Percentiles rank a stretch among this genome's conserved stretches.
Evolutionary conservation across 164 flowering plant species (phyloP).

Genomic region (Paratinospora sagittata): DNA sequence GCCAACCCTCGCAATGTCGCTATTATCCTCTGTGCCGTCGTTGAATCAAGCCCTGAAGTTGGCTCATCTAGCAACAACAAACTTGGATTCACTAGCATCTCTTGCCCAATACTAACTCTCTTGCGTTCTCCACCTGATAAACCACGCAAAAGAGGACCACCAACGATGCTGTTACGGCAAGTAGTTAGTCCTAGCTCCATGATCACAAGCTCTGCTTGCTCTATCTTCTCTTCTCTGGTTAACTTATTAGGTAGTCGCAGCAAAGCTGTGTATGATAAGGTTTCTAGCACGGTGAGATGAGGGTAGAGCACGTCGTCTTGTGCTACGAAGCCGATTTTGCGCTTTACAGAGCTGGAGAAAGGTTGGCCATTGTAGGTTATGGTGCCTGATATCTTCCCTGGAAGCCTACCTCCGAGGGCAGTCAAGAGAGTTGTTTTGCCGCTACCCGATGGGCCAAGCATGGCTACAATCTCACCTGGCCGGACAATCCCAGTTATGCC

Average conservation of each 20-base stretch:
- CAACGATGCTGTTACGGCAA: constrained; percentile 54
- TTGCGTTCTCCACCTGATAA: constrained; percentile 90
- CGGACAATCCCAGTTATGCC: constrained; percentile 61
- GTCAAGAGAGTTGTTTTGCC: constrained; percentile 90
- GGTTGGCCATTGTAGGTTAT: constrained; percentile 64
- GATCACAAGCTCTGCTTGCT: constrained; percentile 56
- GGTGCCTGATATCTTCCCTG: constrained; percentile 59
- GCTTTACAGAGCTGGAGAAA: constrained; percentile 53
- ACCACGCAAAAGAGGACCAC: constrained; percentile 68
- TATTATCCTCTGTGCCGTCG: constrained; percentile 72
- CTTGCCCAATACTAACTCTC: constrained; percentile 94
- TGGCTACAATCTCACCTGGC: constrained; percentile 85
- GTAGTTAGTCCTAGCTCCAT: constrained; percentile 59
- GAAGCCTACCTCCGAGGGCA: constrained; percentile 63
- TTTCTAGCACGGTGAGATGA: constrained; percentile 79
- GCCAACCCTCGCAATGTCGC: constrained; percentile 58
- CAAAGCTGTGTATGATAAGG: constrained; percentile 65
- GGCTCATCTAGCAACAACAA: constrained; percentile 84
- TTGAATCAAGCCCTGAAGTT: constrained; percentile 90
- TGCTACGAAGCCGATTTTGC: constrained; percentile 67
- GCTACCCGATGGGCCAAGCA: constrained; percentile 94
- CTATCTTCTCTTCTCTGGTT: constrained; percentile 44
- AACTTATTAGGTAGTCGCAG: constrained; percentile 58
- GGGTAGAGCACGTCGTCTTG: constrained; percentile 87
- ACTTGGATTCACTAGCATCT: constrained; percentile 89